These are phyloP conservation scores for Angomonas deanei DNA, from an alignment of 208 protist genomes.

Conservation along the genomic window DNA sequence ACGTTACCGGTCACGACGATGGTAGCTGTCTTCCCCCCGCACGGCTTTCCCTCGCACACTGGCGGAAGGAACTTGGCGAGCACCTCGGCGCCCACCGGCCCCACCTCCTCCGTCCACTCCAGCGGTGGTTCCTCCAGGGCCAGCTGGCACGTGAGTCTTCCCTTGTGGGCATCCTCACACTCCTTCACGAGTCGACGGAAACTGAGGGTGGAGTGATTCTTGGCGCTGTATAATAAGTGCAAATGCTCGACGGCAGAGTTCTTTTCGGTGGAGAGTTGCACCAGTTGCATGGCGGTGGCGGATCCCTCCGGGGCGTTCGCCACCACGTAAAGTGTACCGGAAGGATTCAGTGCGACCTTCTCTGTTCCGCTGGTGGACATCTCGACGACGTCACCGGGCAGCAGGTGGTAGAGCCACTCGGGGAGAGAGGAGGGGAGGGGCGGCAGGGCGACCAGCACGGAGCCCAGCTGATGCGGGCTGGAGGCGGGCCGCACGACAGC, in stretches of 20 bases:
- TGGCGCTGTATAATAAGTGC: neutral
- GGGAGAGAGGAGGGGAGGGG: slow-evolving; percentile 9
- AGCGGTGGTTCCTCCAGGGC: slow-evolving; percentile 19
- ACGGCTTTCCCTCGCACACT: neutral
- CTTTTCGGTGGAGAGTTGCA: neutral
- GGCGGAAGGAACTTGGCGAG: slow-evolving; percentile 1
- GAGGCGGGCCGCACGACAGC: neutral
- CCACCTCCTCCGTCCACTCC: slow-evolving; percentile 16
- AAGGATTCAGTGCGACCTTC: neutral
- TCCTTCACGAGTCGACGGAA: neutral
- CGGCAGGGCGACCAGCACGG: neutral
- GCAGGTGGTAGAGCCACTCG: slow-evolving; percentile 49
- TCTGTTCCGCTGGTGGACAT: slow-evolving; percentile 45
- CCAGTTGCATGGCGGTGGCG: neutral
- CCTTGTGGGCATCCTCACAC: neutral
- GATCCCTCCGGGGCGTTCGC: neutral
- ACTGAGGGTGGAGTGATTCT: neutral
- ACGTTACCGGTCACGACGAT: neutral
- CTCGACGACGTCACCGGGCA: slow-evolving; percentile 62
- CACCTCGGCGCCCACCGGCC: slow-evolving; percentile 6
- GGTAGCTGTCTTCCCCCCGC: neutral
- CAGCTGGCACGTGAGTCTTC: slow-evolving; percentile 10
- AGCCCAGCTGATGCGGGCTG: neutral
- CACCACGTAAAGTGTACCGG: neutral
- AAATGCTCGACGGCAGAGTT: neutral